Evolutionary conservation across 2,329 filamentous ascomycete genomes (phyloP), one percentile per base, ranked within the genome.

Genomic region (Alternaria sp.): DNA sequence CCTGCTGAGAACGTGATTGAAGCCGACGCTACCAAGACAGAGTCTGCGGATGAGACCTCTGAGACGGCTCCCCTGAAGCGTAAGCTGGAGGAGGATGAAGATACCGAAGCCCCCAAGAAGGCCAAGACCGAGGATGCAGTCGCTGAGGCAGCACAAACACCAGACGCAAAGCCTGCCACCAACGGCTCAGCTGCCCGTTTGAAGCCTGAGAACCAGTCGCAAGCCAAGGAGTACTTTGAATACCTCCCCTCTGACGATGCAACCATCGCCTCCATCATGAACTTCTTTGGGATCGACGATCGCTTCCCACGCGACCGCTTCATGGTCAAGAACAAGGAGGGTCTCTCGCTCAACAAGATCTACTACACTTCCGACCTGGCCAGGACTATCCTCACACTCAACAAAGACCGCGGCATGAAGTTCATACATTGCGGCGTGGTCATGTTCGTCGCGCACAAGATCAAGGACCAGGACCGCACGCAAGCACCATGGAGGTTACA

Each of bases 381-480:
- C 21, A 91, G 94, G 30, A 91, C 95, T 68, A 96, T 99, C 58
- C 86, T 99, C 4, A 88, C 86, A 5, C 87, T 91, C 76, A 99
- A 99, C 78, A 94, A 97, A 80, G 92, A 93, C 46, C 90, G 92
- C 26, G 94, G 94, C 49, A 90, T 98, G 81, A 97, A 96, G 79
- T 97, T 99, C 77, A 92, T 99, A 54, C 96, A 99, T 81, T 95
- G 92, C 55, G 96, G 96, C 68, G 94, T 99, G 33, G 97, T 97
- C 83, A 98, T 98, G 93, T 99, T 97, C 61, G 77, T 79, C 79
- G 66, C 74, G 1, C 77, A 79, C 65, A 76, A 75, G 61, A 96
- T 98, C 85, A 97, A 97, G 84, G 95, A 98, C 80, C 96, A 96
- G 84, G 94, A 98, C 79, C 94, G 97, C 75, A 91, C 93, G 0